These are phyloP conservation scores for Colletotrichum navitas DNA, from an alignment of 2,329 filamentous ascomycete species.

Conservation along the genomic window DNA sequence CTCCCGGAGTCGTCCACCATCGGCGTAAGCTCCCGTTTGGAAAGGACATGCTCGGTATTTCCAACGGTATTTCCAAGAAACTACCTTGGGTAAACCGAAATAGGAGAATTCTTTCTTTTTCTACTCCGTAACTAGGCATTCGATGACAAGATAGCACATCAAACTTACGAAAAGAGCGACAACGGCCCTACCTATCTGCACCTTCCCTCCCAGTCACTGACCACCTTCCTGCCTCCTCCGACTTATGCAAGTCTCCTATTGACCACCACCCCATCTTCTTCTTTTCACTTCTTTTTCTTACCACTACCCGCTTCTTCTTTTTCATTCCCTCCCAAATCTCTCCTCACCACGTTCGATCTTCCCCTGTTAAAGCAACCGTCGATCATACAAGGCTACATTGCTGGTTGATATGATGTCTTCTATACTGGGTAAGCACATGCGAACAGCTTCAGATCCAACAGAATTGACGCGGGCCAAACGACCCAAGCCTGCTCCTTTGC, in stretches of 20 bases:
- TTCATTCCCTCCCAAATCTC: not conserved
- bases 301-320: not conserved
- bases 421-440: not conserved
- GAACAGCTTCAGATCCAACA: not conserved
- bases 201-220: not conserved
- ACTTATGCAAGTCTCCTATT: not conserved
- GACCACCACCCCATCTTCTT: not conserved
- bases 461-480: not conserved
- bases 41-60: not conserved
- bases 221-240: not conserved
- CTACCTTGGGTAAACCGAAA: not conserved
- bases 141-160: no score
- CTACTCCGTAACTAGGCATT: not conserved
- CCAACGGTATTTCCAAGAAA: not conserved
- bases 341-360: not conserved
- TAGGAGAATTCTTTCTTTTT: no score
- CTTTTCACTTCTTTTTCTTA: not conserved
- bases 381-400: not conserved
- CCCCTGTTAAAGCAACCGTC: not conserved
- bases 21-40: not conserved
- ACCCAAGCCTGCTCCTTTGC: not conserved
- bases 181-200: not conserved
- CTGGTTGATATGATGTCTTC: not conserved
- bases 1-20: not conserved
- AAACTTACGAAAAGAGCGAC: not conserved